Evolutionary conservation across 2,329 filamentous ascomycete species (phyloP).

Genomic region (Aspergillus udagawae): DNA sequence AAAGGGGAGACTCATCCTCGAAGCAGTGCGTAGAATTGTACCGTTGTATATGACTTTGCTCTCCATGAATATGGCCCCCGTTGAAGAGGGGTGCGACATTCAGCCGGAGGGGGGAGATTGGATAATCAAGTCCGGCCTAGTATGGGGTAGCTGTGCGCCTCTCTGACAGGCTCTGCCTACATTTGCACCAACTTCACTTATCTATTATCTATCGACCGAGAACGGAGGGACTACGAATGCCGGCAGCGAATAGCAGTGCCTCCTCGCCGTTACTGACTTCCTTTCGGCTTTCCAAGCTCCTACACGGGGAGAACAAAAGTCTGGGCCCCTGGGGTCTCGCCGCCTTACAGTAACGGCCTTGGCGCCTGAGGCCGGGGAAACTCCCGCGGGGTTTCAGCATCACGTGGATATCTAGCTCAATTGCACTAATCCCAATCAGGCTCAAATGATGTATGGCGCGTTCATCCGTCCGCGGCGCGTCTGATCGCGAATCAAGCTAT

Average conservation of each 20-base stretch:
- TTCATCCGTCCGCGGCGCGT: slow-evolving; percentile 14
- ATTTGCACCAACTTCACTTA: neutral
- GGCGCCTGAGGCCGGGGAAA: neutral
- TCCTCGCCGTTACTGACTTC: neutral
- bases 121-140: neutral
- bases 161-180: neutral
- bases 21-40: slow-evolving; percentile 17
- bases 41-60: neutral
- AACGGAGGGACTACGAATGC: neutral
- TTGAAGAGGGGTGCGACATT: neutral
- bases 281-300: neutral
- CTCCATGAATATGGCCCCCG: neutral
- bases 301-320: neutral
- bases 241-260: neutral
- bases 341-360: neutral
- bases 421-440: slow-evolving; percentile 13
- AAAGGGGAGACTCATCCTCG: slow-evolving; percentile 18
- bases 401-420: slow-evolving; percentile 12
- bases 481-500: slow-evolving; percentile 3
- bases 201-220: neutral
- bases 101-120: neutral
- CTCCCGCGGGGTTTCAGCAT: neutral
- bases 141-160: neutral
- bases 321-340: neutral
- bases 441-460: slow-evolving; percentile 18